Conservation (phyloP, 1,284 basidiomycete species). For the Wallemia mellicola region DNA sequence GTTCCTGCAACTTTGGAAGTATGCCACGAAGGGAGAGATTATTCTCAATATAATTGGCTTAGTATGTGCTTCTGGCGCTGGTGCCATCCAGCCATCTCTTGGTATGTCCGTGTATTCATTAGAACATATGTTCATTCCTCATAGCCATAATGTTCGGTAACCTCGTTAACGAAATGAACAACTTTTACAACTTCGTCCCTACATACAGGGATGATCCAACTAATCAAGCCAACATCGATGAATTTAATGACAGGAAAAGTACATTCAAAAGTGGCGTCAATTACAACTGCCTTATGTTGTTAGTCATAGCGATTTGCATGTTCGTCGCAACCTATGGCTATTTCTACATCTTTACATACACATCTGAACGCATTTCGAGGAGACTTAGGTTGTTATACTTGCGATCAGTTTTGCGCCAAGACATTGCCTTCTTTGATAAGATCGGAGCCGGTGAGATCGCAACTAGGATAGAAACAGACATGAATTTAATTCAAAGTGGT, state of each 20-base stretch:
- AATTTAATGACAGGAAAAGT: neutral
- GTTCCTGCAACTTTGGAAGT: neutral
- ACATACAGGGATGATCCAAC: neutral
- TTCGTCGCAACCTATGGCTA: conserved; percentile 26
- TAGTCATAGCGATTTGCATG: conserved; percentile 20
- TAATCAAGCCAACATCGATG: neutral
- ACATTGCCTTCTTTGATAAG: conserved; percentile 69
- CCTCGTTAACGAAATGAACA: neutral
- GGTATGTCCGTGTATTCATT: neutral
- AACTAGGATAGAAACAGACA: conserved; percentile 76
- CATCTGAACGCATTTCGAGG: conserved; percentile 58
- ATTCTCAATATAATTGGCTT: neutral
- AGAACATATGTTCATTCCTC: neutral
- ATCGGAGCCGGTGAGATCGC: conserved; percentile 85
- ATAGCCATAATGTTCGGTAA: neutral
- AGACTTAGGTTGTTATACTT: conserved; percentile 23
- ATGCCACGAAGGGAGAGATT: neutral
- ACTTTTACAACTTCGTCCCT: neutral
- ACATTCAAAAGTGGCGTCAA: neutral
- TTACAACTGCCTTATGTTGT: neutral
- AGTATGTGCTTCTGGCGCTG: neutral
- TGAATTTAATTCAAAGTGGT: conserved; percentile 49
- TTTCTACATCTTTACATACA: conserved; percentile 66
- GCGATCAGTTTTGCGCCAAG: conserved; percentile 18
- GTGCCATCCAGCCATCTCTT: neutral